Evolutionary conservation across 129 eudicot genomes (phyloP), one percentile per base, ranked within the genome.

Genomic region (Silybum marianum): DNA sequence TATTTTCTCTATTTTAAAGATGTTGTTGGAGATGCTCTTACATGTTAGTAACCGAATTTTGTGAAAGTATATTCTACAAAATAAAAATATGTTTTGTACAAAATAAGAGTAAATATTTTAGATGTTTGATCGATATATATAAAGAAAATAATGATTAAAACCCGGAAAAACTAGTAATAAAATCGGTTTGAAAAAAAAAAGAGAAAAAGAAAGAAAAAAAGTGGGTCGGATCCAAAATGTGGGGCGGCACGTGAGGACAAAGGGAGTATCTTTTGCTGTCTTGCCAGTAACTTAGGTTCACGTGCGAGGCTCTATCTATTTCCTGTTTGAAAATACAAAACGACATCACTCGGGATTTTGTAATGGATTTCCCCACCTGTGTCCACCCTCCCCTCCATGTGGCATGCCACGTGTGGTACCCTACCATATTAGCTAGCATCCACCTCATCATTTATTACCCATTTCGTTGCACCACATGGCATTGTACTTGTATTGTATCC

Each of bases 331-430:
- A 42, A 69, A 69, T 71, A 19, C 74, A 80, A 73, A 70, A 85
- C 63, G 88, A 85, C 85, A 80, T 0, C 23, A 10, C 8, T 26
- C 69, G 0, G 60, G 84, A 84, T 84, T 16, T 84, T 58, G 81
- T 75, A 11, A 28, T 70, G 69, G 88, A 84, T 84, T 75, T 76
- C 81, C 80, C 82, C 84, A 77, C 82, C 78, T 77, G 82, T 82
- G 72, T 67, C 40, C 40, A 81, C 19, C 73, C 62, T 25, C 51
- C 73, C 13, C 81, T 72, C 75, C 84, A 23, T 79, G 82, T 77
- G 86, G 78, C 78, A 21, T 58, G 65, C 70, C 82, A 83, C 82
- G 86, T 83, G 79, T 83, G 82, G 70, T 73, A 71, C 86, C 86
- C 86, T 30, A 83, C 86, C 82, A 83, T 40, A 76, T 40, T 76